A percentile compares a stretch with the other conserved stretches of the same genome.
phyloP scores from a whole-genome alignment of 2,329 filamentous ascomycete species.

The Mariannaea sp. region DNA sequence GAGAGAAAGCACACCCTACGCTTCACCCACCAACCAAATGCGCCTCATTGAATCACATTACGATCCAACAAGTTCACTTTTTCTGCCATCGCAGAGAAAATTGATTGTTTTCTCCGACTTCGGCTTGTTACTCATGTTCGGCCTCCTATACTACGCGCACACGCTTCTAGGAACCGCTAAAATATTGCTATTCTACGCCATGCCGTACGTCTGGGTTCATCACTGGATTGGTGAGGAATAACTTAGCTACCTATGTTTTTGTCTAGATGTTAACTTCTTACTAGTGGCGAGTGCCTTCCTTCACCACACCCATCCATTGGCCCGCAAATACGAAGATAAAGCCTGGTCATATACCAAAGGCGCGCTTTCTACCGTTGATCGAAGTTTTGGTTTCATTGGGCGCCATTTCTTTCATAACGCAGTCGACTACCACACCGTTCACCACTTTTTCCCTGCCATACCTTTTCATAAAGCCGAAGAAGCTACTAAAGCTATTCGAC shows the following conservation, averaged over 20 bases:
- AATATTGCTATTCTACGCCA: constrained; percentile 90
- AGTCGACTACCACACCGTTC: constrained; percentile 95
- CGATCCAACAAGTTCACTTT: constrained; percentile 83
- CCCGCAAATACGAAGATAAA: constrained; percentile 86
- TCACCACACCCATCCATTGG: constrained; percentile 92
- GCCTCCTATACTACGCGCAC: constrained; percentile 69
- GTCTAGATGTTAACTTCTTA: constrained; percentile 33
- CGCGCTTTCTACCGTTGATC: constrained; percentile 93
- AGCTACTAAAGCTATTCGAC: constrained; percentile 91
- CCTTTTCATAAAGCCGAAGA: constrained; percentile 97
- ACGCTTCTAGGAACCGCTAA: constrained; percentile 83
- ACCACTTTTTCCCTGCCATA: constrained; percentile 96
- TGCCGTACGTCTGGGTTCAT: constrained; percentile 97
- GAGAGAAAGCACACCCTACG: no score
- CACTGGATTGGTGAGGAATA: constrained; percentile 87
- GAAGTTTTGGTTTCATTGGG: constrained; percentile 95
- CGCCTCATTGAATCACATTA: constrained; percentile 93
- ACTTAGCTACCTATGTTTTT: background rate
- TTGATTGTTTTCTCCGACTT: constrained; percentile 86
- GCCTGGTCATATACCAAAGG: constrained; percentile 94
- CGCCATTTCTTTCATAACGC: constrained; percentile 91
- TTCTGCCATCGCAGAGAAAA: constrained; percentile 87
- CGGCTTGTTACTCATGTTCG: constrained; percentile 68
- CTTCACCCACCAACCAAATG: no score
- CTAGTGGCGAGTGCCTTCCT: constrained; percentile 95